Conservation (phyloP, 345 rosid species). For the Eucalyptus pumila region DNA sequence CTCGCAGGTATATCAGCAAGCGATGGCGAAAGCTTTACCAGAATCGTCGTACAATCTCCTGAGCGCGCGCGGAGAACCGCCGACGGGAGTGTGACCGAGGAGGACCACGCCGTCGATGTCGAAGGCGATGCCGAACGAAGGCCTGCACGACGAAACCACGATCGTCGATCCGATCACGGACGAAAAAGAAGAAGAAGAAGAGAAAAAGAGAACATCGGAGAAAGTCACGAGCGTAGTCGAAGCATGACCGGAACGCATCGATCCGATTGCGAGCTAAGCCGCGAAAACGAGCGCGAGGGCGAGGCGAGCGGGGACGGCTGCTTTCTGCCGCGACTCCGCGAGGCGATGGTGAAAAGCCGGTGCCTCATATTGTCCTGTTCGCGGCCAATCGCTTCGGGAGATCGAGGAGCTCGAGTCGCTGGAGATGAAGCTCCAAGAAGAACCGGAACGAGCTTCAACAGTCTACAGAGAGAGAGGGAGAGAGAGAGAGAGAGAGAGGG, state of each 20-base stretch:
- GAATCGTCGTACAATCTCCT: conserved; percentile 37
- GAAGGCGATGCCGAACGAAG: conserved; percentile 70
- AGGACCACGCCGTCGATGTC: conserved; percentile 83
- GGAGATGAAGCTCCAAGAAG: not conserved
- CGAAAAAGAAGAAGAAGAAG: not conserved
- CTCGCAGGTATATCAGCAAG: not conserved
- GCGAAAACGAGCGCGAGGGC: conserved; percentile 25
- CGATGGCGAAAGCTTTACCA: conserved; percentile 7
- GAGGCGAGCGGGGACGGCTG: not conserved
- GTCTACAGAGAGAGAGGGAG: not conserved
- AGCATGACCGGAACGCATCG: conserved; percentile 1
- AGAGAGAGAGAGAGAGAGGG: not conserved
- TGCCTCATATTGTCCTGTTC: not conserved
- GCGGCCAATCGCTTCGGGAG: not conserved
- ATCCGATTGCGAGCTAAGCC: not conserved
- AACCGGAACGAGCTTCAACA: not conserved
- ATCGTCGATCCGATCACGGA: not conserved
- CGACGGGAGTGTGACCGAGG: conserved; percentile 53
- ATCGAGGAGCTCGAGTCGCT: not conserved
- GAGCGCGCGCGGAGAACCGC: conserved; percentile 52
- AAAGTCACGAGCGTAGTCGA: not conserved
- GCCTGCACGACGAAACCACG: conserved; percentile 1
- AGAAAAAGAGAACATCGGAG: not conserved
- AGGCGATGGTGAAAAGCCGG: not conserved
- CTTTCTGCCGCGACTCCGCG: conserved; percentile 1